Conservation (phyloP, 2,329 filamentous ascomycete genomes). For the Fusarium pseudoanthophilum region DNA sequence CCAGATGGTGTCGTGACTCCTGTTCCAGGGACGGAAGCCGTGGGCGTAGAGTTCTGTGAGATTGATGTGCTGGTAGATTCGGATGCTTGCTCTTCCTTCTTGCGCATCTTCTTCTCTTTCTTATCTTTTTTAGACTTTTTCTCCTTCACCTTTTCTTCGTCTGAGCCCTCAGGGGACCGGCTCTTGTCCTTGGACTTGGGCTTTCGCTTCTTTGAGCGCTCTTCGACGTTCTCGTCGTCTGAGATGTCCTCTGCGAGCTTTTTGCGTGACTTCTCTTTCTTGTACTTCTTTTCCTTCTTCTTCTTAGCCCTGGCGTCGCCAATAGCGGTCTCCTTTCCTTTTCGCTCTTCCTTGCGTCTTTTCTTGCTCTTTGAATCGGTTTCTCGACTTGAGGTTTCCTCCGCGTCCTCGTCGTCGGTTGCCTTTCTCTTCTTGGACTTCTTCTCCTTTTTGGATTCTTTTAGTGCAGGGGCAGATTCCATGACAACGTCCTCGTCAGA, state of each 20-base stretch:
- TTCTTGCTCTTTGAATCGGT: constrained; percentile 51
- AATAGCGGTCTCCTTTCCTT: constrained; percentile 46
- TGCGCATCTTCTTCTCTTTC: constrained; percentile 61
- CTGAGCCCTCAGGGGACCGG: constrained; percentile 41
- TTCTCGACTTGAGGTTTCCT: constrained; percentile 46
- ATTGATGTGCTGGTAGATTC: constrained; percentile 29
- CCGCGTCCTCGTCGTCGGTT: constrained; percentile 51
- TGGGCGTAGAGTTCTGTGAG: constrained; percentile 38
- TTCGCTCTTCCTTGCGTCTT: constrained; percentile 51
- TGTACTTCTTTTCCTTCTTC: constrained; percentile 53
- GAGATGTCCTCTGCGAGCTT: constrained; percentile 34
- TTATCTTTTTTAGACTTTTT: constrained; percentile 56
- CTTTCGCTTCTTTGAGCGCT: constrained; percentile 50
- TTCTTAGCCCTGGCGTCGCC: constrained; percentile 40
- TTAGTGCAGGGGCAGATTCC: constrained; percentile 36
- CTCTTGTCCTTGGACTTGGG: constrained; percentile 46
- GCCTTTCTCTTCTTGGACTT: constrained; percentile 63
- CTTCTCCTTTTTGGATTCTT: constrained; percentile 54
- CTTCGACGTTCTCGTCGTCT: constrained; percentile 41
- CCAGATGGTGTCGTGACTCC: constrained; percentile 55
- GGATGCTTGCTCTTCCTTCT: constrained; percentile 52
- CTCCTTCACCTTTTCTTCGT: constrained; percentile 43
- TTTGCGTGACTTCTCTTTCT: constrained; percentile 54
- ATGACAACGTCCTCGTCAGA: constrained; percentile 37
- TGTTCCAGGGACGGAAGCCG: constrained; percentile 48